Conservation (phyloP, 345 rosid genomes). For the Eucalyptus sp. region DNA sequence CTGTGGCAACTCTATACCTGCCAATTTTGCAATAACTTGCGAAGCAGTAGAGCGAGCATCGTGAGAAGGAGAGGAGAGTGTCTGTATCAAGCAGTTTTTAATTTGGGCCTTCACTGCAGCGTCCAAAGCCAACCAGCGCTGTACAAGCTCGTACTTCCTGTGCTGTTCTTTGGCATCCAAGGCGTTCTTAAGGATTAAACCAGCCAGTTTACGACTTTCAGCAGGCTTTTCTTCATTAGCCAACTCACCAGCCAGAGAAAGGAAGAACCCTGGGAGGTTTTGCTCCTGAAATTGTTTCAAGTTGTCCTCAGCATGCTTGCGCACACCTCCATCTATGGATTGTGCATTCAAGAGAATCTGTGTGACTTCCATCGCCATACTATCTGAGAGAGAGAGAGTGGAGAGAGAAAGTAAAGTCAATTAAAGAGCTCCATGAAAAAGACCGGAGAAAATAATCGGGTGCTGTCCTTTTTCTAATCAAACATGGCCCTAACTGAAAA, state of each 20-base stretch:
- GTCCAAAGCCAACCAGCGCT: conserved; percentile 30
- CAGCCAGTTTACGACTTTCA: conserved; percentile 39
- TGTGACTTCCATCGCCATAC: conserved; percentile 27
- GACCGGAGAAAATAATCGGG: background rate
- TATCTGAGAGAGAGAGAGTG: background rate
- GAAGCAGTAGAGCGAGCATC: conserved; percentile 38
- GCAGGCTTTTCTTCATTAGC: conserved; percentile 36
- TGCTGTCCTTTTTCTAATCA: background rate
- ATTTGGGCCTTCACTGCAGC: conserved; percentile 21
- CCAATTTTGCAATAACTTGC: conserved; percentile 31
- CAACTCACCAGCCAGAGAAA: conserved; percentile 29
- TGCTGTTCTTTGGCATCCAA: conserved; percentile 45
- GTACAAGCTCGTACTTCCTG: conserved; percentile 30
- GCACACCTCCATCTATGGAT: conserved; percentile 30
- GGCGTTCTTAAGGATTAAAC: conserved; percentile 27
- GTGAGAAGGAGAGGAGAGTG: conserved; percentile 23
- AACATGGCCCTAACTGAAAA: background rate
- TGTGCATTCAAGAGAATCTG: conserved; percentile 42
- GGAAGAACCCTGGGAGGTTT: conserved; percentile 25
- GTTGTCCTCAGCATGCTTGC: conserved; percentile 33
- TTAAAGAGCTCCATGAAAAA: background rate
- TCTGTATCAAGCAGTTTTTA: conserved; percentile 17
- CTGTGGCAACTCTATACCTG: conserved; percentile 34
- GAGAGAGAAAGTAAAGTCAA: background rate
- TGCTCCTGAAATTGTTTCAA: conserved; percentile 34